These are phyloP conservation scores for Cladosporium sp. DNA, from an alignment of 2,329 filamentous ascomycete species.

Conservation along the genomic window DNA sequence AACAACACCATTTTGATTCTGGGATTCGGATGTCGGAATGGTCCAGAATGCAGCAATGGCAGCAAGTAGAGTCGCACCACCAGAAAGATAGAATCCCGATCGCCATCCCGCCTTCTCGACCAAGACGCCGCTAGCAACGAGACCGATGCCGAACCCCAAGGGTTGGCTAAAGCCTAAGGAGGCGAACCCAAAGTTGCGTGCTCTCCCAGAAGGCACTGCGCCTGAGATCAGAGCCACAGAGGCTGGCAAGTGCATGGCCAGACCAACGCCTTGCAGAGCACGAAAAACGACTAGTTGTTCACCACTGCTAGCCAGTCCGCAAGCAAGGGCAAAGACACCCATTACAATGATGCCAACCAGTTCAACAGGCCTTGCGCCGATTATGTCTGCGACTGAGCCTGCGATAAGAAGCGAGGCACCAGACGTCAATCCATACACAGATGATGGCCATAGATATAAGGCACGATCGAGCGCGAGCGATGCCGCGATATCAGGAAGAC, in stretches of 20 bases:
- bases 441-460: conserved; percentile 19
- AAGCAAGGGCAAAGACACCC: conserved; percentile 42
- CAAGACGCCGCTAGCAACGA: conserved; percentile 50
- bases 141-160: conserved; percentile 49
- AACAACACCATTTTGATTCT: conserved; percentile 15
- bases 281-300: conserved; percentile 27
- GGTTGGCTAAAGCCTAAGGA: conserved; percentile 49
- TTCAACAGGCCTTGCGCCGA: conserved; percentile 46
- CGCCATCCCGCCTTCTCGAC: conserved; percentile 49
- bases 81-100: conserved; percentile 47
- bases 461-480: conserved; percentile 13
- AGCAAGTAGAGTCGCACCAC: conserved; percentile 38
- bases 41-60: conserved; percentile 37
- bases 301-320: conserved; percentile 33
- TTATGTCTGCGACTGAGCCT: conserved; percentile 49
- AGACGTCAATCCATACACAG: conserved; percentile 40
- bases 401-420: conserved; percentile 48
- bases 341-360: conserved; percentile 44
- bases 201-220: conserved; percentile 42
- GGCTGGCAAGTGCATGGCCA: conserved; percentile 36
- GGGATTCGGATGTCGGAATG: conserved; percentile 28
- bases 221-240: conserved; percentile 47
- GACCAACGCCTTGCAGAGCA: conserved; percentile 28
- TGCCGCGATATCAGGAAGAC: conserved; percentile 18
- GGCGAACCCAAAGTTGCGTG: conserved; percentile 50